Percentiles rank a stretch among this genome's conserved stretches.
Evolutionary conservation across 2,329 filamentous ascomycete species (phyloP).

Genomic region (Epichloe brachyelytri): DNA sequence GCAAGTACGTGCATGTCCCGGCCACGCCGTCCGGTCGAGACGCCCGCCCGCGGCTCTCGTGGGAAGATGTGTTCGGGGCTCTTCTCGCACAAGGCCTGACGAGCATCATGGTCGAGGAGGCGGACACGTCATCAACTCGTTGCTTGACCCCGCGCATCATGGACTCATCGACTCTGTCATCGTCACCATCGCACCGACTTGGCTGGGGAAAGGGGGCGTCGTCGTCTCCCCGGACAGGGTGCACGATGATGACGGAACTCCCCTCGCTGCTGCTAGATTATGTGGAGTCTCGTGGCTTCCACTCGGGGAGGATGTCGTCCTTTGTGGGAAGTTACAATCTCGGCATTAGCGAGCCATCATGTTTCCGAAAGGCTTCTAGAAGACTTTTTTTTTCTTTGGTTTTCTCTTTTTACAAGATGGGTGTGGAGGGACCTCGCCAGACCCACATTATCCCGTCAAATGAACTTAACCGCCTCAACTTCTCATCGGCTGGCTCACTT

Average conservation of each 20-base stretch:
- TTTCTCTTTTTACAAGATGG: too few relatives aligned
- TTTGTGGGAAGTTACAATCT: constrained; percentile 51
- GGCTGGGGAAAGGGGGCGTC: constrained; percentile 75
- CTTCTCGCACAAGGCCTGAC: constrained; percentile 47
- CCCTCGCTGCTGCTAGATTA: constrained; percentile 51
- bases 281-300: constrained; percentile 59
- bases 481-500: too few relatives aligned
- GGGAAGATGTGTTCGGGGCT: constrained; percentile 48
- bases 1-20: constrained; percentile 34
- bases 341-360: neutral
- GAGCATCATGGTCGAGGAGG: constrained; percentile 89
- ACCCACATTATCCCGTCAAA: too few relatives aligned
- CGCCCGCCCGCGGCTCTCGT: constrained; percentile 38
- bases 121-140: constrained; percentile 64
- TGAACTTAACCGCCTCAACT: too few relatives aligned
- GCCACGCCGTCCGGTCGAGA: constrained; percentile 20
- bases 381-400: too few relatives aligned
- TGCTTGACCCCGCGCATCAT: constrained; percentile 52
- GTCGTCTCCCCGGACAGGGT: constrained; percentile 60
- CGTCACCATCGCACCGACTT: constrained; percentile 79
- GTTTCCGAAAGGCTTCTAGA: too few relatives aligned
- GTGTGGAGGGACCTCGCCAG: too few relatives aligned
- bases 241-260: constrained; percentile 33
- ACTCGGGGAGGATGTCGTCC: constrained; percentile 69
- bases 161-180: constrained; percentile 65